A percentile compares a stretch with the other conserved stretches of the same genome.
Conservation (phyloP, 2,329 filamentous ascomycete species). For the Aspergillus glaucus region DNA sequence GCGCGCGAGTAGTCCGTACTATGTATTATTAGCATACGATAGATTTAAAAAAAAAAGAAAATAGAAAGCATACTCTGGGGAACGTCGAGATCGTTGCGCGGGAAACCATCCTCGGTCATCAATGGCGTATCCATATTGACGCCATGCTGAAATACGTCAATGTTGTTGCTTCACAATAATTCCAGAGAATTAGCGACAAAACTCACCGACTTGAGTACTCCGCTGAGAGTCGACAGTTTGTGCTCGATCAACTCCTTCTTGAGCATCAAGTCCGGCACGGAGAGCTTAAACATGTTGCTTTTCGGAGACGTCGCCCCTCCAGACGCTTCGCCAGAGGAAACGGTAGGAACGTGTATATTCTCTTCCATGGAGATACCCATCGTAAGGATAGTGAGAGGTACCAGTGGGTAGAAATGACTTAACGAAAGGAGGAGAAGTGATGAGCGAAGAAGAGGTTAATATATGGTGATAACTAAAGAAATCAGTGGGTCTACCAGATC, state of each 20-base stretch:
- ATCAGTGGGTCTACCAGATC: not conserved
- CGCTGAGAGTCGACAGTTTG: constrained; percentile 76
- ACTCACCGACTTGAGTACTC: constrained; percentile 80
- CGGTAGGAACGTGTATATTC: constrained; percentile 61
- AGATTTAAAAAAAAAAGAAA: not conserved
- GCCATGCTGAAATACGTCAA: constrained; percentile 61
- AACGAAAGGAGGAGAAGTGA: not conserved
- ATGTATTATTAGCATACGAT: constrained; percentile 1
- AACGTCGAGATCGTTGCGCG: constrained; percentile 87
- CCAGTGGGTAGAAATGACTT: not conserved
- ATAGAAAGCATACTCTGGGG: constrained; percentile 64
- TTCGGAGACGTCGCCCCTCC: constrained; percentile 31
- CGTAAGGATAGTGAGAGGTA: constrained; percentile 13
- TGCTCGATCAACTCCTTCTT: constrained; percentile 81
- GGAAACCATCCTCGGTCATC: constrained; percentile 83
- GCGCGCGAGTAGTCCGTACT: constrained; percentile 89
- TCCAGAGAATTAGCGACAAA: constrained; percentile 2
- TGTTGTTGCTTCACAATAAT: constrained; percentile 1
- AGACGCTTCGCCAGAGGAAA: constrained; percentile 71
- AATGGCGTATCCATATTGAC: constrained; percentile 88
- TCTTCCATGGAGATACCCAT: constrained; percentile 59
- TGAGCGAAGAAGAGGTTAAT: not conserved
- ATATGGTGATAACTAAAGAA: not conserved
- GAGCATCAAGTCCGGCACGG: constrained; percentile 71
- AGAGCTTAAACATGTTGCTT: constrained; percentile 61